Evolutionary conservation across 2,329 filamentous ascomycete genomes (phyloP), one percentile per base, ranked within the genome.

Genomic region (Alternaria gansuensis): DNA sequence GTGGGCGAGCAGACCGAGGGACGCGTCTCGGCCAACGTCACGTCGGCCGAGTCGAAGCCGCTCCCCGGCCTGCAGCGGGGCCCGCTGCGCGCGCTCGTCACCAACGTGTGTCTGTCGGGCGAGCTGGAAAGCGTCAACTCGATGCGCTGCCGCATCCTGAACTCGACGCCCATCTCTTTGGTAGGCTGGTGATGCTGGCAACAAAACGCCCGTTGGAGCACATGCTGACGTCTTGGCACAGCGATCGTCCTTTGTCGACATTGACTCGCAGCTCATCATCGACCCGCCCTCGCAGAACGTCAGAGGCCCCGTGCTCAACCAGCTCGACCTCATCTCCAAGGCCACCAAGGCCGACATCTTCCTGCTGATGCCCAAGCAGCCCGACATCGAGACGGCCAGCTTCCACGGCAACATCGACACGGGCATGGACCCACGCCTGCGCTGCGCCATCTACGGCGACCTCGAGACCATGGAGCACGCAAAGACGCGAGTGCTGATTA

Each of bases 331-430:
- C 63, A 90, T 97, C 72, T 91, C 95, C 10, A 86, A 84, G 66
- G 96, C 90, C 74, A 97, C 93, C 62, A 95, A 95, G 51, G 94
- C 96, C 53, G 95, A 99, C 78, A 96, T 99, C 68, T 99, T 99
- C 79, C 83, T 99, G 48, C 86, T 99, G 50, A 93, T 93, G 57
- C 93, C 95, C 4, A 97, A 96, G 78, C 85, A 93, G 64, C 88
- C 90, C 28, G 86, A 89, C 73, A 90, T 91, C 11, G 88, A 96
- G 67, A 88, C 90, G 63, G 90, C 90, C 44, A 92, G 91, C 65
- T 88, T 88, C 75, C 86, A 87, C 29, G 91, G 92, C 72, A 75
- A 72, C 55, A 89, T 95, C 72, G 89, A 95, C 72, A 91, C 91
- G 68, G 90, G 92, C 70, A 82, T 89, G 70, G 93, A 97, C 77